Percentiles rank a stretch among this genome's conserved stretches.
These are phyloP conservation scores for Medicago lupulina DNA, from an alignment of 306 rosid species.

Conservation along the genomic window DNA sequence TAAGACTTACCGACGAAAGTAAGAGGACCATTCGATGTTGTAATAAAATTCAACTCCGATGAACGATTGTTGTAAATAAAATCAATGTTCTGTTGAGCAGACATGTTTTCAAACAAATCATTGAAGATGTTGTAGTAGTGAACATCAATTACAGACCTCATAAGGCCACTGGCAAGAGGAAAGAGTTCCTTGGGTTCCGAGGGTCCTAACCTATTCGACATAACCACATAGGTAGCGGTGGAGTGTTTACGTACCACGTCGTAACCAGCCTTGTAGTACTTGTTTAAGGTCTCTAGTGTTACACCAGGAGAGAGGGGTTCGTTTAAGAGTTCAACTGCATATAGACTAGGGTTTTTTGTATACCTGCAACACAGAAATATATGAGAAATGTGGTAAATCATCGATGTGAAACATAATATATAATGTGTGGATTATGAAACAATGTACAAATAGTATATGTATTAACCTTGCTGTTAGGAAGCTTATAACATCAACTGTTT, in stretches of 20 bases:
- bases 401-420: neutral
- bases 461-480: constrained; percentile 71
- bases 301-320: constrained; percentile 73
- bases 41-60: constrained; percentile 46
- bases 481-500: constrained; percentile 71
- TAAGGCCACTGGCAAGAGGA: constrained; percentile 57
- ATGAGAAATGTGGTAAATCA: no score
- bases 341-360: constrained; percentile 57
- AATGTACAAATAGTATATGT: neutral
- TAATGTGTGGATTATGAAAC: neutral
- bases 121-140: constrained; percentile 73
- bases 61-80: constrained; percentile 60
- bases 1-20: constrained; percentile 65
- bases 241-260: constrained; percentile 67
- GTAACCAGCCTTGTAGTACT: constrained; percentile 70
- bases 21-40: constrained; percentile 80
- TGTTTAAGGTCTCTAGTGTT: constrained; percentile 52
- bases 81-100: constrained; percentile 66
- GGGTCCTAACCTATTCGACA: constrained; percentile 64
- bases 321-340: constrained; percentile 76
- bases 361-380: constrained; percentile 50
- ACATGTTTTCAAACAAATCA: constrained; percentile 44
- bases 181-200: constrained; percentile 58
- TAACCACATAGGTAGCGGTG: constrained; percentile 52
- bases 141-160: constrained; percentile 61